These are phyloP conservation scores for Diaporthe velutina DNA, from an alignment of 2,329 filamentous ascomycete genomes.

Conservation along the genomic window DNA sequence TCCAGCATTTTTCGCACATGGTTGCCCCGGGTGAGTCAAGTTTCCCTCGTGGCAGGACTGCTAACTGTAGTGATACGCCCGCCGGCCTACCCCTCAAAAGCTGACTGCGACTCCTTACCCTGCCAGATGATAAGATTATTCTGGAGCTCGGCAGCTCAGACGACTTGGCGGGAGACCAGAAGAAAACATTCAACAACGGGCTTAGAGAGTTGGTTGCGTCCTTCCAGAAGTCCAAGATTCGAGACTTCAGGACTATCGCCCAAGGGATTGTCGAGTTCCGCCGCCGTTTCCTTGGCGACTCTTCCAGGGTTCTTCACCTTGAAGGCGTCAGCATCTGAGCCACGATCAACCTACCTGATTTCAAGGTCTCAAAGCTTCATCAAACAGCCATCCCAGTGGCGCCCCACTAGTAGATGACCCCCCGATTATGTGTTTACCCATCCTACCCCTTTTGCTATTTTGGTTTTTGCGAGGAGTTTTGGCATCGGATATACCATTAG, in stretches of 20 bases:
- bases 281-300: constrained; percentile 73
- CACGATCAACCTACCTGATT: background rate
- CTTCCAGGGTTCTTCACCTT: constrained; percentile 72
- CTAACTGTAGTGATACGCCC: constrained; percentile 40
- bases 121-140: constrained; percentile 79
- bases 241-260: constrained; percentile 77
- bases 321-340: constrained; percentile 56
- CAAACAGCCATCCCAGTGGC: constrained; percentile 16
- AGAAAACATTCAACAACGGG: constrained; percentile 72
- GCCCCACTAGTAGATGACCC: constrained; percentile 35
- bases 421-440: constrained; percentile 24
- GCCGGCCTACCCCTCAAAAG: constrained; percentile 55
- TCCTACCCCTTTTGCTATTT: constrained; percentile 31
- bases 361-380: background rate
- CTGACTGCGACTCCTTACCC: constrained; percentile 59
- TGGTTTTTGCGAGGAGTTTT: constrained; percentile 29
- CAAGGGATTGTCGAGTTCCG: constrained; percentile 76
- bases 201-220: constrained; percentile 72
- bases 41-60: constrained; percentile 39
- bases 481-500: constrained; percentile 22
- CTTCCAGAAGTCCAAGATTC: constrained; percentile 70
- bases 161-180: constrained; percentile 72
- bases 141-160: constrained; percentile 77
- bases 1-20: constrained; percentile 84
- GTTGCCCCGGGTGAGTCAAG: constrained; percentile 78